Evolutionary conservation across 2,329 filamentous ascomycete species (phyloP).

Genomic region (Aspergillus proliferans): DNA sequence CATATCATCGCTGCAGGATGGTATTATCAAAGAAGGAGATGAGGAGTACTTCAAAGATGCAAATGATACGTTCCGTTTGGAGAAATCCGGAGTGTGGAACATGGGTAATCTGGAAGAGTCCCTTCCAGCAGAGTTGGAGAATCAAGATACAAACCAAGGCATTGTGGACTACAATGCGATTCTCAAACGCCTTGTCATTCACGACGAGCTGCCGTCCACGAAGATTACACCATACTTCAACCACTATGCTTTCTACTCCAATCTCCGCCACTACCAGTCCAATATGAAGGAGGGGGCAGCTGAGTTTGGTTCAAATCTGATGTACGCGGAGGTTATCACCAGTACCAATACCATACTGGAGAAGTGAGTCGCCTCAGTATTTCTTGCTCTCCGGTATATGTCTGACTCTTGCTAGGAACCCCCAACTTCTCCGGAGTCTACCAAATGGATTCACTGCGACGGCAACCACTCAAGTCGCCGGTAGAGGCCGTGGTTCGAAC

Average conservation of each 20-base stretch:
- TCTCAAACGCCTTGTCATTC: slow-evolving; percentile 66
- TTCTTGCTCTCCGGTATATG: not conserved
- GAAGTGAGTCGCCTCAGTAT: slow-evolving; percentile 51
- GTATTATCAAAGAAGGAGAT: slow-evolving; percentile 59
- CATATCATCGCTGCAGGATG: slow-evolving; percentile 55
- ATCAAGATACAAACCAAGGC: slow-evolving; percentile 43
- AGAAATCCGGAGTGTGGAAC: slow-evolving; percentile 59
- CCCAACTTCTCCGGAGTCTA: slow-evolving; percentile 65
- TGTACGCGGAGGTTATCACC: slow-evolving; percentile 89
- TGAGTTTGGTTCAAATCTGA: slow-evolving; percentile 67
- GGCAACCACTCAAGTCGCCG: slow-evolving; percentile 82
- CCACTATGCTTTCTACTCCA: slow-evolving; percentile 69
- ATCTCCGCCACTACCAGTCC: slow-evolving; percentile 61
- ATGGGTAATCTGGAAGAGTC: slow-evolving; percentile 51
- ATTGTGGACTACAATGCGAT: slow-evolving; percentile 69
- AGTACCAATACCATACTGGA: slow-evolving; percentile 92
- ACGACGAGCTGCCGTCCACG: slow-evolving; percentile 63
- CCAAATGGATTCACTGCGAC: slow-evolving; percentile 82
- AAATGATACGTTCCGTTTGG: slow-evolving; percentile 74
- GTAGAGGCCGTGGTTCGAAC: slow-evolving; percentile 80
- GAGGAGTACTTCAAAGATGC: slow-evolving; percentile 72
- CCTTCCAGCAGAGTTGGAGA: slow-evolving; percentile 40
- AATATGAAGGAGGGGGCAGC: slow-evolving; percentile 50
- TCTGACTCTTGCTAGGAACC: slow-evolving; percentile 53
- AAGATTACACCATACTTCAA: slow-evolving; percentile 82